Conservation (phyloP, 1,284 basidiomycete species). For the Somion occarium region DNA sequence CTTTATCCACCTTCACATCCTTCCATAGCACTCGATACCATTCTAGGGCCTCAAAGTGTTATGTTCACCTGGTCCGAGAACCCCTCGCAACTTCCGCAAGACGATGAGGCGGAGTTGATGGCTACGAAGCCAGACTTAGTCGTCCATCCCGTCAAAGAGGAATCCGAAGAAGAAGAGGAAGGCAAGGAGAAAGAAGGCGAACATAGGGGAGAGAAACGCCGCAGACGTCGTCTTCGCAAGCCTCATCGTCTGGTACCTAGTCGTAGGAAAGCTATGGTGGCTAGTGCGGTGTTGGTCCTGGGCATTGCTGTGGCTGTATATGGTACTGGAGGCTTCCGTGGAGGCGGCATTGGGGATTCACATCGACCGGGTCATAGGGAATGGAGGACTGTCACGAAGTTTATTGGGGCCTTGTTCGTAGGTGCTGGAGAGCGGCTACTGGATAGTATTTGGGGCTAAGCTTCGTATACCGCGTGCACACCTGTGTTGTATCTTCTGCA, state of each 20-base stretch:
- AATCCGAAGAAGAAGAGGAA: conserved; percentile 9
- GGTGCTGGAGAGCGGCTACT: conserved; percentile 34
- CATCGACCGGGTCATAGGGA: conserved; percentile 21
- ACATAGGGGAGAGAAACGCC: conserved; percentile 18
- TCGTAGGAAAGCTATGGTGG: conserved; percentile 46
- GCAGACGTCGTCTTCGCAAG: conserved; percentile 24
- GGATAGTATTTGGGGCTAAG: conserved; percentile 10
- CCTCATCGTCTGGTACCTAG: conserved; percentile 24
- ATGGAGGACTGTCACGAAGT: conserved; percentile 29
- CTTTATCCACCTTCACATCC: conserved; percentile 43
- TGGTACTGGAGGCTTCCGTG: conserved; percentile 26
- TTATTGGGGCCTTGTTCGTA: conserved; percentile 29
- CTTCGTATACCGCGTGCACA: background rate
- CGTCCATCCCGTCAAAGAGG: conserved; percentile 33
- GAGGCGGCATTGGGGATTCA: conserved; percentile 3
- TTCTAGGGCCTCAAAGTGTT: conserved; percentile 67
- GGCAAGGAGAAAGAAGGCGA: conserved; percentile 17
- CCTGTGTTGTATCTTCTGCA: no score
- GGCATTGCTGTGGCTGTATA: conserved; percentile 66
- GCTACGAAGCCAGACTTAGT: conserved; percentile 49
- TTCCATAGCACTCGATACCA: conserved; percentile 44
- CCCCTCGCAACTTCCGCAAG: conserved; percentile 35
- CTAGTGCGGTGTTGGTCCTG: conserved; percentile 59
- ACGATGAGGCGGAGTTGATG: conserved; percentile 60
- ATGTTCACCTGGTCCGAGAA: conserved; percentile 56